These are phyloP conservation scores for Cadophora malorum DNA, from an alignment of 2,329 filamentous ascomycete species.

Conservation along the genomic window DNA sequence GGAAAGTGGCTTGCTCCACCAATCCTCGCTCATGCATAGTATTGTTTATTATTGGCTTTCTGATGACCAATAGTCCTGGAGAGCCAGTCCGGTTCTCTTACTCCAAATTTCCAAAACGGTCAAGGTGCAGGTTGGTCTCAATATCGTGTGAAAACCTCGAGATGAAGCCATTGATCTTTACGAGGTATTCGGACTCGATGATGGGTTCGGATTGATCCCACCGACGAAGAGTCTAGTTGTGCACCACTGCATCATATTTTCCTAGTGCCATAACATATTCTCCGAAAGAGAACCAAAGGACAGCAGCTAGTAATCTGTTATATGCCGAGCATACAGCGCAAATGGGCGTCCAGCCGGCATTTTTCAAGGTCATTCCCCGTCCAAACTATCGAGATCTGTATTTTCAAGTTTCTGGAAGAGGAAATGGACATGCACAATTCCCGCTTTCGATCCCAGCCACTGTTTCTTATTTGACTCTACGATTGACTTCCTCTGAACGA, in stretches of 20 bases:
- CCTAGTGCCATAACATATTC: background rate
- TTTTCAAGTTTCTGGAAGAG: background rate
- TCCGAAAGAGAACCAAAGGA: background rate
- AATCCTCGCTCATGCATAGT: slow-evolving; percentile 15
- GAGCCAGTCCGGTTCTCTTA: background rate
- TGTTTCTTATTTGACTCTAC: background rate
- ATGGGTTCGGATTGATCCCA: background rate
- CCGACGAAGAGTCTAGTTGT: background rate
- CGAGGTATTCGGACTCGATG: background rate
- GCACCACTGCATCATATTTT: background rate
- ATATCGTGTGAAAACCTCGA: slow-evolving; percentile 1
- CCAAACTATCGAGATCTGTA: background rate
- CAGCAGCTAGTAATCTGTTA: slow-evolving; percentile 7
- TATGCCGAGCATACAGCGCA: background rate
- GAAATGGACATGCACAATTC: background rate
- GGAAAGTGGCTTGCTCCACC: slow-evolving; percentile 18
- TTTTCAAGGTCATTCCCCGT: slow-evolving; percentile 1
- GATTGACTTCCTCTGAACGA: background rate
- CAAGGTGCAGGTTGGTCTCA: background rate
- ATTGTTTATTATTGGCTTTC: slow-evolving; percentile 7
- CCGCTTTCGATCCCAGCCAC: background rate
- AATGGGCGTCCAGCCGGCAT: background rate
- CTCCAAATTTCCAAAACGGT: slow-evolving; percentile 4
- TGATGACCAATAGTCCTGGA: slow-evolving; percentile 3
- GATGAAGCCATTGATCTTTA: slow-evolving; percentile 3